Base-by-base conservation (phyloP, 1,284 basidiomycete genomes). In the Filobasidium uniguttulatum region DNA sequence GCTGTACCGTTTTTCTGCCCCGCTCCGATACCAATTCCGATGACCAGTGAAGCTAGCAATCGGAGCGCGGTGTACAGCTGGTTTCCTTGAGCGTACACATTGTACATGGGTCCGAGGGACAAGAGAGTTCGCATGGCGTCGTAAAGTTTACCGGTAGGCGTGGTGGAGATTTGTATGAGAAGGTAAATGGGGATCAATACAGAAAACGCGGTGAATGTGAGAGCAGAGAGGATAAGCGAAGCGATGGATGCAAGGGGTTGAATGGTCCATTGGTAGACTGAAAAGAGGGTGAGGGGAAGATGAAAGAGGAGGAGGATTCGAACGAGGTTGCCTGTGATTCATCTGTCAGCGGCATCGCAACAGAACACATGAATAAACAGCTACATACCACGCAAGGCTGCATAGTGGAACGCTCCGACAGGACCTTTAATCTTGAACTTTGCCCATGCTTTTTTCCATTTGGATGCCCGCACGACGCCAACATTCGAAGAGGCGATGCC, bases 51-150 rank as follows among this genome's bases (percentile, higher is more conserved):
- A 50, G 80, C 83, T 0, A 78, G 75, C 58, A 97, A 82, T 44
- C 88, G 76, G 40, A 93, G 73, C 44, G 76, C 77, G 3, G 84
- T 82, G 68, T 91, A 98, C 53, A 90, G 75, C 65, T 94, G 87
- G 26, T 85, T 89, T 28, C 85, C 85, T 55, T 88, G 86, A 20
- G 86, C 79, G 67, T 91, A 97, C 59, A 87, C 83, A 69, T 93
- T 94, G 71, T 98, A 98, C 47, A 96, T 73, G n/a, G 90, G 86
- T 5, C 93, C 93, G 10, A 90, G 75, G 1, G 83, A 78, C n/a
- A 94, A 78, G 10, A 97, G 74, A 0, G 89, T 93, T 56, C 84
- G 77, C 9, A 88, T 89, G 65, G 93, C 89, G 57, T 93, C 89
- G 65, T 94, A 97, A 3, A 97, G 76, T 65, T 94, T 93, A 62